These are phyloP conservation scores for Rhododendron kiyosumense DNA, from an alignment of 148 eudicot genomes.

Conservation along the genomic window DNA sequence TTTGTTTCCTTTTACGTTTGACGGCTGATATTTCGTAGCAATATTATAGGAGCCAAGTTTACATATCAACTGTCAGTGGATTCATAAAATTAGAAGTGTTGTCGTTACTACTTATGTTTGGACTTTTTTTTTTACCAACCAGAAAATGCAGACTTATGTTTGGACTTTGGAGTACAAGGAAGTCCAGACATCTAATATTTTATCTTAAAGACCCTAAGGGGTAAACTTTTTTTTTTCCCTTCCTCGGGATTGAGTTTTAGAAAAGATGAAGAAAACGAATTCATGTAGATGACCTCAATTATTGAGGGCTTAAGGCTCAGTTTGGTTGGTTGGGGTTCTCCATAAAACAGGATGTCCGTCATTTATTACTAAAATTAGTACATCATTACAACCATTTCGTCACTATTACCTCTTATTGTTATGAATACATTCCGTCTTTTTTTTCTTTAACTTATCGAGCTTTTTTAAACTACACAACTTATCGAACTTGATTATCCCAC, in stretches of 20 bases:
- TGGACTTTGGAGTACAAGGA: background rate
- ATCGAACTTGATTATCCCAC: background rate
- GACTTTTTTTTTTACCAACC: background rate
- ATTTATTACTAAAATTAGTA: background rate
- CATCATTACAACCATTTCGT: background rate
- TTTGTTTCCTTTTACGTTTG: slow-evolving; percentile 18
- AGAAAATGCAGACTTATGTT: background rate
- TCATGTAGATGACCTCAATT: too few relatives aligned
- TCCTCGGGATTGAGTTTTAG: too few relatives aligned
- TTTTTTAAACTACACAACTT: too few relatives aligned
- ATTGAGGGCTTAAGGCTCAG: too few relatives aligned
- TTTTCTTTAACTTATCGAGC: background rate
- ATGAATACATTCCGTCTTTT: background rate
- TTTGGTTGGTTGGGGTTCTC: too few relatives aligned
- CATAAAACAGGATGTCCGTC: background rate
- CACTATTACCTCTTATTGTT: background rate
- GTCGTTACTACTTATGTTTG: background rate
- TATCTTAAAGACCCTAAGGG: background rate
- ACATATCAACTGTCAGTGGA: too few relatives aligned
- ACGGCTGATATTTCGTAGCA: background rate
- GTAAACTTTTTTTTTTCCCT: background rate
- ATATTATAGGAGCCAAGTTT: background rate
- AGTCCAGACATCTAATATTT: background rate
- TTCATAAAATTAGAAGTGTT: background rate
- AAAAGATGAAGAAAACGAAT: background rate